phyloP scores from a whole-genome alignment of 352 stramenopile species.

The Globisporangium ultimum region DNA sequence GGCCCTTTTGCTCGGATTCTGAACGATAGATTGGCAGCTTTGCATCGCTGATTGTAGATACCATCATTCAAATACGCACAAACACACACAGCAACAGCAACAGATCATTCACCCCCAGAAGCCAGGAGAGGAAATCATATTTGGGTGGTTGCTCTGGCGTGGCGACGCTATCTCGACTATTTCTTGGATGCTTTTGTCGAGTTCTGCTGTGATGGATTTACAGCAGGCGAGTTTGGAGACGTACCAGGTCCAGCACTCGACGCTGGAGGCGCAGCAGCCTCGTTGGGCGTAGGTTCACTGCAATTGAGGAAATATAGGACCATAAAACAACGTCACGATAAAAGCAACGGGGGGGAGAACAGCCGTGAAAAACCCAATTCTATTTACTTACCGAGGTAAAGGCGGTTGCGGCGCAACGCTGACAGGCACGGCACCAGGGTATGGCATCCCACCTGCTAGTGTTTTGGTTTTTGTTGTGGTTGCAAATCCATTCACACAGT shows the following conservation, averaged over 20 bases:
- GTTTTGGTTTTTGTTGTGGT: no score
- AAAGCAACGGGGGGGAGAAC: not conserved
- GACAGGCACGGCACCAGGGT: conserved; percentile 17
- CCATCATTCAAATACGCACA: no score
- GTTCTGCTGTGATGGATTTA: not conserved
- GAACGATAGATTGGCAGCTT: no score
- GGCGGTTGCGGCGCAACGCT: conserved; percentile 36
- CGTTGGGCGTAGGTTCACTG: conserved; percentile 14
- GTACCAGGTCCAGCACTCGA: not conserved
- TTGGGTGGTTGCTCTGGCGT: no score
- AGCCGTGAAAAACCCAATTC: conserved; percentile 7
- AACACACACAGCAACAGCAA: no score
- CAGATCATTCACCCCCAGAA: no score
- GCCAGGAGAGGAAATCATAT: no score
- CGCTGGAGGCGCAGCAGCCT: not conserved
- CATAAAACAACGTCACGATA: not conserved
- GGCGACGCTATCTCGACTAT: no score
- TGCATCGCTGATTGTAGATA: no score
- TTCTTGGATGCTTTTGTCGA: not conserved
- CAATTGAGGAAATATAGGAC: no score
- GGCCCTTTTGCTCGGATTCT: no score
- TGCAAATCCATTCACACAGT: not conserved
- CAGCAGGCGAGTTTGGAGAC: conserved; percentile 7
- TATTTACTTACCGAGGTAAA: conserved; percentile 29
- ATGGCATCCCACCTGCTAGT: conserved; percentile 25